Base-by-base conservation (phyloP, 352 stramenopile species). In the Peronospora belbahrii region DNA sequence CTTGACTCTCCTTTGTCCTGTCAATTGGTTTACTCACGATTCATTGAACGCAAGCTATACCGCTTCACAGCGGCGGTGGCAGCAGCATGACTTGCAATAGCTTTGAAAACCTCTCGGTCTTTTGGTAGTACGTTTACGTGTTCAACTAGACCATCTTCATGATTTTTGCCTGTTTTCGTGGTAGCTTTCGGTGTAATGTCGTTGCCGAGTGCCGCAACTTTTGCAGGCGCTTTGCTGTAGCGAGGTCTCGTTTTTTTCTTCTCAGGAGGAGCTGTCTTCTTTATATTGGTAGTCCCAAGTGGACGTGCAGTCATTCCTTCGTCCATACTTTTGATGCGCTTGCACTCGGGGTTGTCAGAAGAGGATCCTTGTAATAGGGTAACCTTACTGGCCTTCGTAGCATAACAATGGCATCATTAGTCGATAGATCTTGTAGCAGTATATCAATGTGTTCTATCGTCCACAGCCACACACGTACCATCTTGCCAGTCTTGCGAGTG, bases 71-170 rank as follows among this genome's bases (percentile, higher is more conserved):
- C 70, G 11, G 67, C 70, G 14, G 62, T 74, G 6, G 79, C 79
- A n/a, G 79, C 79, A 18, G 70, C 76, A 15, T 74, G 60, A 6
- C 72, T 74, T 6, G 60, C 75, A 8, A 88, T 54, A 2, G 80
- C 80, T 18, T 70, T 74, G 7, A 67, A 67, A 2, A 75, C 76
- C 13, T 76, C 59, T 53, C 80, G 75, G 23, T 71, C 62, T 28
- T 77, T 65, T 8, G 70, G 47, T 3, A 49, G 66, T 13, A 67
- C 59, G 30, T 72, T 40, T 2, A 35, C 41, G 4, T 27, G 6
- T 1, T 60, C 37, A 3, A 51, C 56, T 17, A 69, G 42, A 23
- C 33, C 55, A 17, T 48, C 25, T 2, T 57, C 33, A 5, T 44
- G 32, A 24, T 36, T 45, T 20, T 55, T 52, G 19, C n/a, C 39